phyloP scores from a whole-genome alignment of 2,329 filamentous ascomycete species.

The Magnaporthales sp. region DNA sequence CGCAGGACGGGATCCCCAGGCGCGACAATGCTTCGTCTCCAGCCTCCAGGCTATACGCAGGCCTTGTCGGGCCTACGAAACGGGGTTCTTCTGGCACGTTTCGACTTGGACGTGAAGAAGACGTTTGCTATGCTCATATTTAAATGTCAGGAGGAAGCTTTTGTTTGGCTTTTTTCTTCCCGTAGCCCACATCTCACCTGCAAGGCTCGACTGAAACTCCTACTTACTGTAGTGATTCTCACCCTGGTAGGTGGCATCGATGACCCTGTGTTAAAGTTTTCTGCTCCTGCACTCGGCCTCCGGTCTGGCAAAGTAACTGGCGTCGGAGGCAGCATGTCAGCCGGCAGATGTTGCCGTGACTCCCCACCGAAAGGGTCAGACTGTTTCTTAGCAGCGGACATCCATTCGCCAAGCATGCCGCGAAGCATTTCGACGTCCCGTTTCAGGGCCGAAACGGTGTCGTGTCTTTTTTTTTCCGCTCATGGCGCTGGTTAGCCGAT shows the following conservation, averaged over 20 bases:
- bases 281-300: constrained; percentile 5
- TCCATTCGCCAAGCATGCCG: not conserved
- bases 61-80: constrained; percentile 26
- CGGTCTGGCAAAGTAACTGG: not conserved
- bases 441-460: not conserved
- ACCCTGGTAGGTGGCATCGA: too few species aligned
- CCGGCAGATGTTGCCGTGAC: too few species aligned
- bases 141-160: too few species aligned
- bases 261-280: too few species aligned
- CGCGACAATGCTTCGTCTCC: constrained; percentile 24
- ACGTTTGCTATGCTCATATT: too few species aligned
- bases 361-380: not conserved
- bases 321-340: too few species aligned
- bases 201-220: too few species aligned
- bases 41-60: constrained; percentile 24
- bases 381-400: not conserved
- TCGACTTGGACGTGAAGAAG: constrained; percentile 4
- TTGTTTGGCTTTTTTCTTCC: too few species aligned
- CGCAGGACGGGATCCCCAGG: constrained; percentile 23
- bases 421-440: not conserved
- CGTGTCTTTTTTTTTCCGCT: too few species aligned
- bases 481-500: too few species aligned
- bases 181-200: too few species aligned
- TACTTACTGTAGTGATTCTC: constrained; percentile 5
- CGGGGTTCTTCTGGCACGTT: constrained; percentile 21